phyloP scores from a whole-genome alignment of 441 rosid species.

The Aleurites moluccanus region DNA sequence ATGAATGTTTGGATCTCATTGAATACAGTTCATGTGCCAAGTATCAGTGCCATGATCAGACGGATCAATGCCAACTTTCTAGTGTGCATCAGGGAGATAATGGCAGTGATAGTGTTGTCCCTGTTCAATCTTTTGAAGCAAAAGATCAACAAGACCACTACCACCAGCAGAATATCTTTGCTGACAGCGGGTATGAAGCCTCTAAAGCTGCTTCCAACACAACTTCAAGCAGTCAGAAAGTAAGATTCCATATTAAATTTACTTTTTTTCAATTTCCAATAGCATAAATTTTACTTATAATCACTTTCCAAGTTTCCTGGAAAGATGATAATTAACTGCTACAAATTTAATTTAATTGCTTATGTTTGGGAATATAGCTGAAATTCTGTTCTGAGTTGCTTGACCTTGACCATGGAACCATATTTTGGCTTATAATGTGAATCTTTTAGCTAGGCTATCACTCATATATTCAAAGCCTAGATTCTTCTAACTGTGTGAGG shows the following conservation, averaged over 20 bases:
- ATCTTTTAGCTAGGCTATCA: background rate
- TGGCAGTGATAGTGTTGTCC: constrained; percentile 25
- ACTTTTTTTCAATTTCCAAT: background rate
- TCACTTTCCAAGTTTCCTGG: background rate
- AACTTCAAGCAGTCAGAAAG: constrained; percentile 19
- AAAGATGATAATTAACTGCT: background rate
- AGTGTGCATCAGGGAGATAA: constrained; percentile 15
- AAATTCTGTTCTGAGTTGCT: background rate
- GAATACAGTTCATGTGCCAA: constrained; percentile 20
- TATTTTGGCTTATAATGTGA: background rate
- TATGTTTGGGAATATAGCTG: background rate
- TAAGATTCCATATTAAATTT: constrained; percentile 23
- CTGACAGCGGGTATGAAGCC: constrained; percentile 8
- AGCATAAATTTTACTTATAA: background rate
- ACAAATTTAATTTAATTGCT: background rate
- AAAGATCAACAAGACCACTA: constrained; percentile 7
- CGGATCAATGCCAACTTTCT: constrained; percentile 13
- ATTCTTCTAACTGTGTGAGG: background rate
- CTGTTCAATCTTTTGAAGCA: constrained; percentile 16
- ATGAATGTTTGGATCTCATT: constrained; percentile 21
- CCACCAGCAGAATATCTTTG: constrained; percentile 10
- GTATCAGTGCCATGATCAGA: constrained; percentile 24
- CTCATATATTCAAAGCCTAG: background rate
- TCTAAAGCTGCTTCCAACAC: constrained; percentile 14
- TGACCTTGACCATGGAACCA: background rate